phyloP scores from a whole-genome alignment of 2,329 filamentous ascomycete genomes.

The Fusarium luffae region DNA sequence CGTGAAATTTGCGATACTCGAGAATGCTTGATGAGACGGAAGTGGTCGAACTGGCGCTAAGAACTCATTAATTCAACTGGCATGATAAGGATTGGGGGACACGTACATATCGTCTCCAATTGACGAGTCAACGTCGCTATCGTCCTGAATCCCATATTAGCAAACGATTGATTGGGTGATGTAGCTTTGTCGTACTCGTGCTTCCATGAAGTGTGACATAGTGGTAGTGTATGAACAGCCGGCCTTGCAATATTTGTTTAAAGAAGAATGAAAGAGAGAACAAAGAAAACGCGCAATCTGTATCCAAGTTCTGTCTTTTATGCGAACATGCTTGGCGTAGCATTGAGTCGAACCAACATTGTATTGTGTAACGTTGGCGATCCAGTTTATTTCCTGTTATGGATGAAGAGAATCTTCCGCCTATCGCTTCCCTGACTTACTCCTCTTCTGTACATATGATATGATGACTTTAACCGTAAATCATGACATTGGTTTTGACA shows the following conservation, averaged over 20 bases:
- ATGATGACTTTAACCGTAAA: not conserved
- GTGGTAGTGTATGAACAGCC: too few species aligned
- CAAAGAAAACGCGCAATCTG: not conserved
- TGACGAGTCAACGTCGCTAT: not conserved
- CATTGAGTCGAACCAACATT: not conserved
- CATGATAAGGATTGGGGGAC: fast-evolving
- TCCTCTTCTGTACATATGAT: not conserved
- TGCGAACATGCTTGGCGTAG: not conserved
- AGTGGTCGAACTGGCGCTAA: not conserved
- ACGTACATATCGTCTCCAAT: not conserved
- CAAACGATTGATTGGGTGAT: too few species aligned
- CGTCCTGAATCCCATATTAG: too few species aligned
- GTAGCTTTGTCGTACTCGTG: too few species aligned
- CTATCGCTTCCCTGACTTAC: not conserved
- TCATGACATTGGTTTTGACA: not conserved
- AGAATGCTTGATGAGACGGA: conserved; percentile 22
- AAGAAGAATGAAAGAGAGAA: not conserved
- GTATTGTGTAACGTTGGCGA: not conserved
- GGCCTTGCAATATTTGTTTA: not conserved
- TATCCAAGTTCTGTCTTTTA: not conserved
- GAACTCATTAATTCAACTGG: fast-evolving
- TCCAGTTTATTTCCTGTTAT: not conserved
- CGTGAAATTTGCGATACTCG: conserved; percentile 7
- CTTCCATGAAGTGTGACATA: not conserved
- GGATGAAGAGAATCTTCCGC: fast-evolving